Evolutionary conservation across 1,139 yeast genomes (phyloP).

Genomic region (Pichia inconspicua): DNA sequence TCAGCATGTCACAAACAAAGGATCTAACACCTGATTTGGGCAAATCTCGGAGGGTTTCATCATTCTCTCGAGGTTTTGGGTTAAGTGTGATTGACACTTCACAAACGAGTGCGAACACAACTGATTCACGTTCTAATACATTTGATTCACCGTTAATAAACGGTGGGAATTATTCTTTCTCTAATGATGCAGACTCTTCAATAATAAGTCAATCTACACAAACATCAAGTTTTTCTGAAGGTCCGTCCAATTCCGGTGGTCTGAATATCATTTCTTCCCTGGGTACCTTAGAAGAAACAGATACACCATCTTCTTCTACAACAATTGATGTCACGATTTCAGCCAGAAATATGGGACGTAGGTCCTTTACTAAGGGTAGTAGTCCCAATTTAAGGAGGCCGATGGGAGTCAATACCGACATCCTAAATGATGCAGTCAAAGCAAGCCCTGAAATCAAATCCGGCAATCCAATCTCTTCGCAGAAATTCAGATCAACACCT

Average conservation of each 20-base stretch:
- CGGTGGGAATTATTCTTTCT: not conserved
- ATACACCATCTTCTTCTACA: not conserved
- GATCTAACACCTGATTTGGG: not conserved
- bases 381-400: not conserved
- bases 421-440: not conserved
- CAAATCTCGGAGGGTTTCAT: not conserved
- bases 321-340: not conserved
- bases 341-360: conserved; percentile 1
- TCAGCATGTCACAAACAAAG: not conserved
- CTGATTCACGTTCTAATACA: not conserved
- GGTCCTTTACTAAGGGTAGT: conserved; percentile 1
- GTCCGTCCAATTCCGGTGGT: not conserved
- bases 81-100: conserved; percentile 8
- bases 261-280: not conserved
- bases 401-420: not conserved
- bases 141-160: not conserved
- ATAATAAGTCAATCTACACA: conserved; percentile 2
- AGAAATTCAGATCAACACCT: conserved; percentile 10
- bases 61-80: conserved; percentile 9
- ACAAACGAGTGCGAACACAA: not conserved
- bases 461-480: not conserved
- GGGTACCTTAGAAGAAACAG: not conserved
- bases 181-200: conserved; percentile 1
- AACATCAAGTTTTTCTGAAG: not conserved
- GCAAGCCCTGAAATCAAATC: not conserved